A percentile compares a stretch with the other conserved stretches of the same genome.
These are phyloP conservation scores for Ascochyta lentis DNA, from an alignment of 2,329 filamentous ascomycete species.

Conservation along the genomic window DNA sequence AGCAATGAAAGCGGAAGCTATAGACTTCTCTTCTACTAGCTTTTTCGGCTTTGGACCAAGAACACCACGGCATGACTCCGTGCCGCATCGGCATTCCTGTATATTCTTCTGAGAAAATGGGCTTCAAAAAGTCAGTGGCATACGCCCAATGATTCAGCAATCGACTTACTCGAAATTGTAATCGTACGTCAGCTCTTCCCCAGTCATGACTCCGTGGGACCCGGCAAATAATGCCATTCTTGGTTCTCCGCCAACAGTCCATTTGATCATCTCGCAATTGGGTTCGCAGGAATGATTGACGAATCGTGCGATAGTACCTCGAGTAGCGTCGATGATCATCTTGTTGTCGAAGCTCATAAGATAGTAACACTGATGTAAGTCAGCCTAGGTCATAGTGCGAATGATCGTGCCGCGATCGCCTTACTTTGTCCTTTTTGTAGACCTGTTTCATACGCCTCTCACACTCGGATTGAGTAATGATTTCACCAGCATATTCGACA, in stretches of 20 bases:
- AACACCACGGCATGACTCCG: slow-evolving; percentile 66
- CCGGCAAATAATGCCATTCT: slow-evolving; percentile 97
- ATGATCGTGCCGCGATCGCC: slow-evolving; percentile 30
- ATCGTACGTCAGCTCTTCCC: slow-evolving; percentile 96
- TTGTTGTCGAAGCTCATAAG: slow-evolving; percentile 98
- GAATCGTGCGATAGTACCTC: slow-evolving; percentile 94
- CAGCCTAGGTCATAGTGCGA: slow-evolving; percentile 14
- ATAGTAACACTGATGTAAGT: slow-evolving; percentile 79
- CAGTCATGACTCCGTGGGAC: slow-evolving; percentile 86
- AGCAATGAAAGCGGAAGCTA: slow-evolving; percentile 37
- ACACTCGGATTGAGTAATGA: slow-evolving; percentile 93
- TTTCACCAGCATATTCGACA: slow-evolving; percentile 97
- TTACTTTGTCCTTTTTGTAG: slow-evolving; percentile 91
- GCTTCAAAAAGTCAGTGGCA: slow-evolving; percentile 22
- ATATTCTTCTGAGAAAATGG: slow-evolving; percentile 65
- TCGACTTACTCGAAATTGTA: slow-evolving; percentile 71
- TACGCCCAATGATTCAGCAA: not conserved
- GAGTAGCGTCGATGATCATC: slow-evolving; percentile 97
- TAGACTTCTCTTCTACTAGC: slow-evolving; percentile 44
- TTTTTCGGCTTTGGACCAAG: slow-evolving; percentile 64
- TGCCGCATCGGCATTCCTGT: slow-evolving; percentile 68
- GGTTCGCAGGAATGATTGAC: slow-evolving; percentile 98
- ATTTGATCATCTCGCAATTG: slow-evolving; percentile 98
- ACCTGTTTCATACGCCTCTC: slow-evolving; percentile 90
- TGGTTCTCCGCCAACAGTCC: slow-evolving; percentile 91